These are phyloP conservation scores for Lactarius deliciosus DNA, from an alignment of 768 basidiomycete genomes.

Conservation along the genomic window DNA sequence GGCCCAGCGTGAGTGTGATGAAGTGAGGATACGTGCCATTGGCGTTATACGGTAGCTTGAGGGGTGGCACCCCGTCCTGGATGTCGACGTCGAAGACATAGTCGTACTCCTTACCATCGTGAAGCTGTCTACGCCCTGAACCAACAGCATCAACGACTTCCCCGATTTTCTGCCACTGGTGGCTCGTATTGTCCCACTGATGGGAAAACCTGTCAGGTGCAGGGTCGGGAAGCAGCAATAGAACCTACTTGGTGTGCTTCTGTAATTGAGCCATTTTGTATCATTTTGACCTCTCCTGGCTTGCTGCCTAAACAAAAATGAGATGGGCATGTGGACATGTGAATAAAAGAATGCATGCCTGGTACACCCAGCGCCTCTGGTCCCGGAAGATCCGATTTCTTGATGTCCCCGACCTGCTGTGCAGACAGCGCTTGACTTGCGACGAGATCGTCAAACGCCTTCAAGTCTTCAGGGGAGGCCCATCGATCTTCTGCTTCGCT, in stretches of 20 bases:
- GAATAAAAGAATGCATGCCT: conserved; percentile 46
- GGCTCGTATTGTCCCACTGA: conserved; percentile 76
- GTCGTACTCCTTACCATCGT: conserved; percentile 93
- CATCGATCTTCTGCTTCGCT: conserved; percentile 70
- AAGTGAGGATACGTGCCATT: conserved; percentile 52
- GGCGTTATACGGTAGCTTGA: conserved; percentile 93
- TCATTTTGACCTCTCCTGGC: conserved; percentile 90
- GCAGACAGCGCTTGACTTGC: conserved; percentile 77
- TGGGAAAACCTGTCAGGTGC: background rate
- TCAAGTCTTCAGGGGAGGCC: conserved; percentile 62
- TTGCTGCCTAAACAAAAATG: conserved; percentile 64
- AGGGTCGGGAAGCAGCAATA: background rate
- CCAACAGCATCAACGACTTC: conserved; percentile 96
- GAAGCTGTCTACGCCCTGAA: conserved; percentile 85
- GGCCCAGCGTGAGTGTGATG: background rate
- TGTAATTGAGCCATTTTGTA: conserved; percentile 73
- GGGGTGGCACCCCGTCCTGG: conserved; percentile 84
- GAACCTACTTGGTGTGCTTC: conserved; percentile 86
- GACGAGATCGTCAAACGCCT: conserved; percentile 72
- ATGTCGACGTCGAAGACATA: conserved; percentile 99
- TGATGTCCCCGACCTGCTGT: conserved; percentile 86
- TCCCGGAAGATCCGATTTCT: conserved; percentile 86
- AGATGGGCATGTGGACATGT: background rate
- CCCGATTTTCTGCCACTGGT: conserved; percentile 89
- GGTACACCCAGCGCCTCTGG: conserved; percentile 72